Conservation (phyloP, 495 filamentous ascomycete genomes). For the Penicillium bialowiezense region DNA sequence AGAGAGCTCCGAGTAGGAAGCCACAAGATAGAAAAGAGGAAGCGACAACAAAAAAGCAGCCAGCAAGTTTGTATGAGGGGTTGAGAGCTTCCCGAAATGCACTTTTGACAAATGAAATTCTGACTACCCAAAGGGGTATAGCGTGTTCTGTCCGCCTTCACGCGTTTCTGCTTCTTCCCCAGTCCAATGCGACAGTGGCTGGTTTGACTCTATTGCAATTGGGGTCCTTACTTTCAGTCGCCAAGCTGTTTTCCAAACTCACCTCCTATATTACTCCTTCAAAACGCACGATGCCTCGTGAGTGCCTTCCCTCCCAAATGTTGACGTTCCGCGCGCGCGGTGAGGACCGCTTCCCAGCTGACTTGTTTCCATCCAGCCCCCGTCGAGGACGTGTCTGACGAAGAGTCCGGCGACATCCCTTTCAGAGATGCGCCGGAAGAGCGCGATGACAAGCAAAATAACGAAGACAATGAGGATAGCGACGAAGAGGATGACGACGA, state of each 20-base stretch:
- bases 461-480: constrained; percentile 33
- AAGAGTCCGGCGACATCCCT: constrained; percentile 45
- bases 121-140: constrained; percentile 37
- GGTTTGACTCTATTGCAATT: not conserved
- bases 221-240: constrained; percentile 15
- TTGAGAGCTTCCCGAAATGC: constrained; percentile 18
- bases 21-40: constrained; percentile 9
- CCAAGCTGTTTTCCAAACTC: constrained; percentile 36
- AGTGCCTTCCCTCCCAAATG: constrained; percentile 20
- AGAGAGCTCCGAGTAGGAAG: constrained; percentile 2
- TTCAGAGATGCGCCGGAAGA: constrained; percentile 32
- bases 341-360: constrained; percentile 9
- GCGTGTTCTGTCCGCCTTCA: constrained; percentile 28
- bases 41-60: constrained; percentile 13
- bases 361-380: constrained; percentile 29
- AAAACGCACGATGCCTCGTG: constrained; percentile 37
- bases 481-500: constrained; percentile 43
- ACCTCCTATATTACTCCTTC: constrained; percentile 23
- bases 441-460: constrained; percentile 23
- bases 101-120: constrained; percentile 31
- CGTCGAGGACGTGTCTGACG: constrained; percentile 42
- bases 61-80: constrained; percentile 20
- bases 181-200: not conserved
- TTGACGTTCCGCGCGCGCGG: constrained; percentile 14
- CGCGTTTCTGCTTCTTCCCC: constrained; percentile 15